Evolutionary conservation across 441 rosid species (phyloP).

Genomic region (Euphorbia corollata): DNA sequence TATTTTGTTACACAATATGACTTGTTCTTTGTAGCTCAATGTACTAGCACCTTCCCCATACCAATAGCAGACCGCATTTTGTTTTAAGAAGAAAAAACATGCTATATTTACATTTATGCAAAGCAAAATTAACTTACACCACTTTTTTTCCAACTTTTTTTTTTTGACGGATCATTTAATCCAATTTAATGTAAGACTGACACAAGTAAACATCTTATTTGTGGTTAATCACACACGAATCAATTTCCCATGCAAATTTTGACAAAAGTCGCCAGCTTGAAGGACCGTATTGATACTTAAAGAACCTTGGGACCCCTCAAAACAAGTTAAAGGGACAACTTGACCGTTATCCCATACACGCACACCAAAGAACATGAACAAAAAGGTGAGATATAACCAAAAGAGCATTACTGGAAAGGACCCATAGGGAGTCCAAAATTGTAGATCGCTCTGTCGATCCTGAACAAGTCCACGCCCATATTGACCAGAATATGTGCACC

Average conservation of each 20-base stretch:
- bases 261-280: neutral
- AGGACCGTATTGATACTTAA: neutral
- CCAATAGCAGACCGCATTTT: no score
- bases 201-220: no score
- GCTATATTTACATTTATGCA: neutral
- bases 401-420: conserved; percentile 71
- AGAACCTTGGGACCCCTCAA: no score
- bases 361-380: no score
- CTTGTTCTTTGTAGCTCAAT: neutral
- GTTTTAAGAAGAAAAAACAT: no score
- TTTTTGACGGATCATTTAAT: no score
- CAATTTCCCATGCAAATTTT: no score
- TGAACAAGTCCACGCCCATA: conserved; percentile 84
- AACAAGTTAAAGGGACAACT: no score
- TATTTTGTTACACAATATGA: neutral
- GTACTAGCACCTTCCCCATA: neutral
- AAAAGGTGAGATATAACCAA: conserved; percentile 11
- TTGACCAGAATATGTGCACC: conserved; percentile 56
- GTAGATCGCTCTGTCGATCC: conserved; percentile 67
- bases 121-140: neutral
- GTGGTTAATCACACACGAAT: no score
- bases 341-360: no score
- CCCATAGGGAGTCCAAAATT: conserved; percentile 89
- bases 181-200: no score
- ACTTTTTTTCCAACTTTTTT: no score